phyloP scores from a whole-genome alignment of 352 stramenopile genomes.

The Thraustotheca clavata region DNA sequence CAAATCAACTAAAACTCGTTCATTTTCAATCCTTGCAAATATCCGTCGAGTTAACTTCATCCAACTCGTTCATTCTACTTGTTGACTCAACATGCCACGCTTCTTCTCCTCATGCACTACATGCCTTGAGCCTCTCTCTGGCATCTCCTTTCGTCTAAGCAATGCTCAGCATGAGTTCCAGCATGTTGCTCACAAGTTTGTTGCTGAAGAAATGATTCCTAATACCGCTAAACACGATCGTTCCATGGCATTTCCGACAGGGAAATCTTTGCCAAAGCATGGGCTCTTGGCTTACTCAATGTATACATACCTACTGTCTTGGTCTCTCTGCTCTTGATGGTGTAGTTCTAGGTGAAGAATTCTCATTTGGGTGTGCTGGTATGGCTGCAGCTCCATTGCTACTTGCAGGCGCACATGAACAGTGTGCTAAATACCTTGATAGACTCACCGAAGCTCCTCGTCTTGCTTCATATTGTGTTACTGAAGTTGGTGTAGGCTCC shows the following conservation, averaged over 20 bases:
- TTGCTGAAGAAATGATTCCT: slow-evolving; percentile 86
- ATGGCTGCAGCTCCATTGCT: slow-evolving; percentile 80
- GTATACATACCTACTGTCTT: slow-evolving; percentile 72
- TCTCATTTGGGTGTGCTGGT: slow-evolving; percentile 85
- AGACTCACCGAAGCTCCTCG: slow-evolving; percentile 72
- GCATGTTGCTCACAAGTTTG: slow-evolving; percentile 79
- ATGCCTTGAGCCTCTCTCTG: too few relatives aligned
- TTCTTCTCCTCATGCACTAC: too few relatives aligned
- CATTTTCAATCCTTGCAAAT: background rate
- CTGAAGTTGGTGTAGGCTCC: slow-evolving; percentile 81
- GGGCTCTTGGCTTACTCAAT: slow-evolving; percentile 84
- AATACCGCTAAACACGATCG: slow-evolving; percentile 71
- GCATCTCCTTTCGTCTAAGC: slow-evolving; percentile 52
- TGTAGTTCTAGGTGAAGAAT: slow-evolving; percentile 81
- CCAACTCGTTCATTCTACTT: background rate
- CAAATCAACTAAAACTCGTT: background rate
- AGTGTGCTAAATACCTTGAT: slow-evolving; percentile 84
- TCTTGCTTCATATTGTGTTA: slow-evolving; percentile 85
- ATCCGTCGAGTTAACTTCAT: background rate
- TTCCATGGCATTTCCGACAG: slow-evolving; percentile 79
- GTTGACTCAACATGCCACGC: too few relatives aligned
- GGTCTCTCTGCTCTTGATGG: slow-evolving; percentile 71
- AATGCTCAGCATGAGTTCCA: slow-evolving; percentile 85
- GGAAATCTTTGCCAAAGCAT: slow-evolving; percentile 83
- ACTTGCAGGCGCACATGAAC: slow-evolving; percentile 64